These are phyloP conservation scores for Brassica hybrid DNA, from an alignment of 441 rosid species.

Conservation along the genomic window DNA sequence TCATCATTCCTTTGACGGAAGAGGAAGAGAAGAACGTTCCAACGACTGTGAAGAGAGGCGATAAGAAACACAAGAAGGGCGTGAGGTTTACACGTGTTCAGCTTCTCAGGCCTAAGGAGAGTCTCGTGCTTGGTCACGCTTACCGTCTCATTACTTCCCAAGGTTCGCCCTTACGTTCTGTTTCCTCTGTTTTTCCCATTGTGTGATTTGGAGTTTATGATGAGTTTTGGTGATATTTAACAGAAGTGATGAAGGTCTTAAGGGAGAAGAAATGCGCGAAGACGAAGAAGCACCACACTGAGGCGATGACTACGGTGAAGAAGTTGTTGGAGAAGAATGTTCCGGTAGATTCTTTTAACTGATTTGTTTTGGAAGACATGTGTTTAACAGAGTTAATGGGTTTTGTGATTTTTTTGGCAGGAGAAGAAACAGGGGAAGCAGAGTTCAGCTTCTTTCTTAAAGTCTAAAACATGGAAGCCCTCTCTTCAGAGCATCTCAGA, in stretches of 20 bases:
- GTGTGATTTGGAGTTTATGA: background rate
- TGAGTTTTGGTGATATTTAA: conserved; percentile 8
- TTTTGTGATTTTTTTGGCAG: conserved; percentile 16
- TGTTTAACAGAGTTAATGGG: background rate
- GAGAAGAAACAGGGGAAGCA: conserved; percentile 54
- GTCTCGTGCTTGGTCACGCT: conserved; percentile 82
- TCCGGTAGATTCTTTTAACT: conserved; percentile 48
- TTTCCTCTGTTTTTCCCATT: conserved; percentile 14
- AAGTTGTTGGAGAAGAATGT: conserved; percentile 54
- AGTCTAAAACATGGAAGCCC: conserved; percentile 88
- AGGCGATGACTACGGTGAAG: conserved; percentile 38
- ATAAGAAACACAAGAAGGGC: conserved; percentile 37
- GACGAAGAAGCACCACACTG: conserved; percentile 50
- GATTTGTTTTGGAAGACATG: conserved; percentile 1
- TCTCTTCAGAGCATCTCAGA: conserved; percentile 90
- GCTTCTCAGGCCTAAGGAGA: conserved; percentile 87
- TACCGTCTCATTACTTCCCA: conserved; percentile 84
- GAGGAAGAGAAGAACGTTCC: conserved; percentile 41
- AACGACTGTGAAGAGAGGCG: conserved; percentile 1
- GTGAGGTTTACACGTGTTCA: conserved; percentile 85
- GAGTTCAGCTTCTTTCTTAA: conserved; percentile 38
- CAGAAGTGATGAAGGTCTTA: conserved; percentile 89
- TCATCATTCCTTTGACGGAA: conserved; percentile 77
- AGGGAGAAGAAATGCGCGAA: conserved; percentile 78
- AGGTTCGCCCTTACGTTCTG: conserved; percentile 48